These are phyloP conservation scores for Candida hungchunana DNA, from an alignment of 805 yeast species.

Conservation along the genomic window DNA sequence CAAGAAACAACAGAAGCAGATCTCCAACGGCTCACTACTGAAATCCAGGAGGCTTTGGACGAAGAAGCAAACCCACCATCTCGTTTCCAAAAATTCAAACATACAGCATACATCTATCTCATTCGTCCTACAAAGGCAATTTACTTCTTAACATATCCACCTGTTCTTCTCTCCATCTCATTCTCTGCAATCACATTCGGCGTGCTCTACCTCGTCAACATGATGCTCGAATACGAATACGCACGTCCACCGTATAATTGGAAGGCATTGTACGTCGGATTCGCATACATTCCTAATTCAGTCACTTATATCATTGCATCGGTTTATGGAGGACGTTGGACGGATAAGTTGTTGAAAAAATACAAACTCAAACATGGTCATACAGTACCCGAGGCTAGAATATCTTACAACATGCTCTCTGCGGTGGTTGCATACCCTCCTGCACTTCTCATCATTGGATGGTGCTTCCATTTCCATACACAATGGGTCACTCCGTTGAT, in stretches of 20 bases:
- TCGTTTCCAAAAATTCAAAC: constrained; percentile 24
- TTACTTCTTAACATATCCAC: constrained; percentile 62
- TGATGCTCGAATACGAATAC: constrained; percentile 64
- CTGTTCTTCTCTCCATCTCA: constrained; percentile 60
- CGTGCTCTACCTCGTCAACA: constrained; percentile 66
- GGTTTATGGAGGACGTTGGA: constrained; percentile 78
- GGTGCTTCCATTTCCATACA: constrained; percentile 65
- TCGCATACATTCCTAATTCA: constrained; percentile 80
- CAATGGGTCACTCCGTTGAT: constrained; percentile 79
- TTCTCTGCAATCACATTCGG: constrained; percentile 73
- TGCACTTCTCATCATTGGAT: constrained; percentile 71
- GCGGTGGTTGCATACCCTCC: constrained; percentile 63
- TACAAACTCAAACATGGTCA: constrained; percentile 59
- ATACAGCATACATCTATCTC: constrained; percentile 41
- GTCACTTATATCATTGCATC: constrained; percentile 73
- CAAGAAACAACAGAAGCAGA: constrained; percentile 18
- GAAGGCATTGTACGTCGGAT: constrained; percentile 59
- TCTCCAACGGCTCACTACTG: constrained; percentile 22
- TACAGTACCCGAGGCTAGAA: constrained; percentile 70
- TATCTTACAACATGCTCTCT: constrained; percentile 66
- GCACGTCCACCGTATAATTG: constrained; percentile 67
- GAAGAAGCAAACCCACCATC: constrained; percentile 12
- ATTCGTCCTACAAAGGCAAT: constrained; percentile 61
- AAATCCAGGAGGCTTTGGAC: constrained; percentile 25
- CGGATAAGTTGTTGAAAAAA: constrained; percentile 54